Conservation (phyloP, 2,329 filamentous ascomycete genomes). For the Meredithiella fracta region DNA sequence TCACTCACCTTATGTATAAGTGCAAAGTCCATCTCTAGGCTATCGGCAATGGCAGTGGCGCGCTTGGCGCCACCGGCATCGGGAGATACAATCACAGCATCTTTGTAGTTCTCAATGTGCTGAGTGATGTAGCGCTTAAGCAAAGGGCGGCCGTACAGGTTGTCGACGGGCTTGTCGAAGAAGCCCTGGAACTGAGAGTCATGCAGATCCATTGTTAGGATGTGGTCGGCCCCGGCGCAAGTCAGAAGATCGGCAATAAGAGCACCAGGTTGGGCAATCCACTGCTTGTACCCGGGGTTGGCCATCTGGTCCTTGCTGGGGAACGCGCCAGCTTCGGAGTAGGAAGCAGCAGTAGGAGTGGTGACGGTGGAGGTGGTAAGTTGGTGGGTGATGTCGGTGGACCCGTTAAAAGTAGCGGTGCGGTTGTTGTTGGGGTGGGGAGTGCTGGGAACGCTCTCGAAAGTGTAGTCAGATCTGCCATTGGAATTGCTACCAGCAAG, state of each 20-base stretch:
- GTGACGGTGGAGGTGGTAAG: conserved; percentile 51
- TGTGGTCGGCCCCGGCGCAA: conserved; percentile 85
- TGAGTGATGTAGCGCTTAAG: conserved; percentile 57
- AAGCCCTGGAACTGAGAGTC: conserved; percentile 91
- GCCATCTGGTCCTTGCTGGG: conserved; percentile 43
- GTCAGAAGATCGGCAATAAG: conserved; percentile 87
- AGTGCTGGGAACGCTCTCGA: conserved; percentile 81
- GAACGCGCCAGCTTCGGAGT: conserved; percentile 19
- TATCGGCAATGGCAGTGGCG: conserved; percentile 86
- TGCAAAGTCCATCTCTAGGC: conserved; percentile 84
- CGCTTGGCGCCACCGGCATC: conserved; percentile 95
- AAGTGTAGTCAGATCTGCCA: conserved; percentile 51
- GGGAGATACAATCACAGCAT: conserved; percentile 85
- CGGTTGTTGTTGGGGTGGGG: conserved; percentile 57
- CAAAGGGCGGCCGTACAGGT: conserved; percentile 72
- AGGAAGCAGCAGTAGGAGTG: conserved; percentile 32
- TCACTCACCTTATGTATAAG: conserved; percentile 82
- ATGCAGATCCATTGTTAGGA: conserved; percentile 94
- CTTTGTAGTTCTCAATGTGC: conserved; percentile 67
- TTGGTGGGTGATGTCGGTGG: conserved; percentile 53
- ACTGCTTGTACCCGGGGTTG: conserved; percentile 91
- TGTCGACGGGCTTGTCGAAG: conserved; percentile 97
- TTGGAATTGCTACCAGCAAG: conserved; percentile 48
- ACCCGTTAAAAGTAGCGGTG: conserved; percentile 46
- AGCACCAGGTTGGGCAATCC: conserved; percentile 94